Base-by-base conservation (phyloP, 2,329 filamentous ascomycete genomes). In the Phialemoniopsis sp. region DNA sequence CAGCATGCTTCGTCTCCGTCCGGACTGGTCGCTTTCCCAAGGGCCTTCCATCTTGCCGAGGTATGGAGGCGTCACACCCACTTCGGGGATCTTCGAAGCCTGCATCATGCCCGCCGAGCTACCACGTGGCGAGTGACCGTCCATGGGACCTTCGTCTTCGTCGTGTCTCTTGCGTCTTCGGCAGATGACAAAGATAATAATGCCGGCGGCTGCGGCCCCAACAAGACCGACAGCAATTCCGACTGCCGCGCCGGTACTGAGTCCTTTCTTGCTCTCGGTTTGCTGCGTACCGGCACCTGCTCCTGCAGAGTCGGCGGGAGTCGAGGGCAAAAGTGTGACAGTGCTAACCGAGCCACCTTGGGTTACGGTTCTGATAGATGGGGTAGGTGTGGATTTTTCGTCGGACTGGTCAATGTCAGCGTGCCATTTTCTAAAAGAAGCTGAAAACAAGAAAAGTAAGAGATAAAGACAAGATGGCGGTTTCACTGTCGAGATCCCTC, bases 141-240 rank as follows among this genome's bases (percentile, higher is more conserved):
- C 63, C 36, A 67, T 64, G 29, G 64, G 64, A 10, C 64, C 62
- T n/a, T 60, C 58, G 37, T 68, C 62, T 17, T 65, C 56, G 4
- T 66, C 62, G 8, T 62, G 61, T 32, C 66, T 63, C 44, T 42
- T 57, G 38, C 51, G 49, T 12, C 48, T 26, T 26, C 21, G 53
- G 37, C 51, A 54, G 5, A 65, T 53, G 10, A 68, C 60, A 6
- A 75, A 49, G 5, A 64, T 63, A 3, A 52, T 65, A 12, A 74
- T 58, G 16, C 50, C 48, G 9, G 49, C 56, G 10, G 52, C 33
- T 2, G 50, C 54, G 2, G 53, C 46, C 5, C 47, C 50, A 5
- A 60, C 49, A 3, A 79, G 60, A 29, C 74, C 76, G 4, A 79
- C 54, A 3, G 70, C 71, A 10, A 80, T 68, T 13, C 75, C 76